These are phyloP conservation scores for Ustilago vetiveriae DNA, from an alignment of 1,284 basidiomycete species.

Conservation along the genomic window DNA sequence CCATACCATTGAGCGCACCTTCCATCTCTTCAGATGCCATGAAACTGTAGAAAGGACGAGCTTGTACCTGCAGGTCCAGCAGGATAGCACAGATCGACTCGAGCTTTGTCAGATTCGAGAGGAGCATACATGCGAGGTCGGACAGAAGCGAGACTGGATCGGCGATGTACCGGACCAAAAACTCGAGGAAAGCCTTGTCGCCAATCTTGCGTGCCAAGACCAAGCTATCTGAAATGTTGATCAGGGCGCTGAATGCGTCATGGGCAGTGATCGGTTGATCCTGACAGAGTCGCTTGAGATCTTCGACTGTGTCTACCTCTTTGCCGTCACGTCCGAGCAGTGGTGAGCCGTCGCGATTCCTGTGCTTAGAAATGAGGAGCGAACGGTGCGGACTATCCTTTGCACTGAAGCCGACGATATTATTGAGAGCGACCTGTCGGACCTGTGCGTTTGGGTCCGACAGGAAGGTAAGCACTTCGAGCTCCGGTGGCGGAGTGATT, in stretches of 20 bases:
- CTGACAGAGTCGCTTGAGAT: slow-evolving; percentile 83
- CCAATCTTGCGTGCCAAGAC: slow-evolving; percentile 76
- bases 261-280: slow-evolving; percentile 86
- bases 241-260: slow-evolving; percentile 90
- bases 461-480: slow-evolving; percentile 83
- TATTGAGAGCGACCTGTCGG: slow-evolving; percentile 83
- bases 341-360: slow-evolving; percentile 49
- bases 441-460: slow-evolving; percentile 87
- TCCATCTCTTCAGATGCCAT: slow-evolving; percentile 55
- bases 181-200: slow-evolving; percentile 80
- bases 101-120: slow-evolving; percentile 90
- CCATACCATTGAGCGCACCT: slow-evolving; percentile 56
- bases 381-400: slow-evolving; percentile 52
- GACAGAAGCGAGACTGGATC: slow-evolving; percentile 88
- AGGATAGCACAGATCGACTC: slow-evolving; percentile 77
- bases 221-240: slow-evolving; percentile 90
- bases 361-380: slow-evolving; percentile 56
- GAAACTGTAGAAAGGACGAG: slow-evolving; percentile 62
- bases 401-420: slow-evolving; percentile 72
- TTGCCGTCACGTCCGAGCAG: slow-evolving; percentile 55
- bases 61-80: slow-evolving; percentile 72
- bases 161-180: slow-evolving; percentile 89
- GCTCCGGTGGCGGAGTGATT: slow-evolving; percentile 34
- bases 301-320: slow-evolving; percentile 67
- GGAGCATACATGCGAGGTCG: slow-evolving; percentile 93